A percentile compares a stretch with the other conserved stretches of the same genome.
phyloP scores from a whole-genome alignment of 257 asterid genomes.

The Nicotiana benthamiana region DNA sequence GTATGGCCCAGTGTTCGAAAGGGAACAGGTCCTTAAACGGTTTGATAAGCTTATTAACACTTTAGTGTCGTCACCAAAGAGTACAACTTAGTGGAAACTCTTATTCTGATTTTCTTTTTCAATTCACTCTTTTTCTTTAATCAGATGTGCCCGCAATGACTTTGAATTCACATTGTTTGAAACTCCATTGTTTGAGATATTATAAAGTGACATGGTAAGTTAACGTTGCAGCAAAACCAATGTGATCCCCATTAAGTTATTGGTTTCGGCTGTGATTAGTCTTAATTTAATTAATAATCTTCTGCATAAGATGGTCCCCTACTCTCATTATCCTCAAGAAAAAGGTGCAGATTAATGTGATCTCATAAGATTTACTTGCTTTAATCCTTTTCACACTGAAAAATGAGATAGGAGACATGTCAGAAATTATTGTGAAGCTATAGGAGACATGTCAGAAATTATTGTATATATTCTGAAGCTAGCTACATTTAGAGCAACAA shows the following conservation, averaged over 20 bases:
- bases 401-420: neutral
- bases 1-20: slow-evolving; percentile 30
- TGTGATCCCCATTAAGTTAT: no score
- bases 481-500: no score
- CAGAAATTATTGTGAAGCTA: neutral
- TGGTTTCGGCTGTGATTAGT: neutral
- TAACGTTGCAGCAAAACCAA: no score
- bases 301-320: neutral
- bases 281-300: neutral
- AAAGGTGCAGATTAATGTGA: neutral
- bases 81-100: slow-evolving; percentile 12
- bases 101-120: neutral
- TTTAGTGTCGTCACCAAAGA: slow-evolving; percentile 16
- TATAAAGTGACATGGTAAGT: neutral
- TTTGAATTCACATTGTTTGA: neutral
- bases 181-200: neutral
- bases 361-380: neutral
- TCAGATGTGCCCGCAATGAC: neutral
- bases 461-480: neutral
- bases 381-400: neutral
- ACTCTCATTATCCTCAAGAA: neutral
- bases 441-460: neutral
- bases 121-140: slow-evolving; percentile 10
- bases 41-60: slow-evolving; percentile 15
- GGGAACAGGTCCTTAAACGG: slow-evolving; percentile 23